phyloP scores from a whole-genome alignment of 805 yeast genomes.

The Huiozyma naganishii region DNA sequence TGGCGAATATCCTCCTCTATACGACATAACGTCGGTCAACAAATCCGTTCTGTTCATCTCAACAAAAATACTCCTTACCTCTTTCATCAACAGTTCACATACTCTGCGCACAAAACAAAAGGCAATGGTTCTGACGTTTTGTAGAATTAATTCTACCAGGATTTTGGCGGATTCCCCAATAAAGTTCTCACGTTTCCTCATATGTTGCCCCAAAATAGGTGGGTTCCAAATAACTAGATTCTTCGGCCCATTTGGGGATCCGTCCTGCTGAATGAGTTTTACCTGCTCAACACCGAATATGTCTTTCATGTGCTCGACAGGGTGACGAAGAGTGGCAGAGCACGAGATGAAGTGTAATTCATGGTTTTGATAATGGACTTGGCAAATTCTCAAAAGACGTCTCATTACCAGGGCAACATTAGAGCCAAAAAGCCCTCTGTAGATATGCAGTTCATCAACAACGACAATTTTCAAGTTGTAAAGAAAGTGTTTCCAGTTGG shows the following conservation, averaged over 20 bases:
- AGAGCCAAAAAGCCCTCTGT: constrained; percentile 85
- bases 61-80: constrained; percentile 48
- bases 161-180: constrained; percentile 69
- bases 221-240: constrained; percentile 79
- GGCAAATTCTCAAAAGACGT: constrained; percentile 52
- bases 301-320: constrained; percentile 57
- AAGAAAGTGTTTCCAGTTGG: constrained; percentile 63
- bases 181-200: constrained; percentile 54
- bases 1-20: constrained; percentile 90
- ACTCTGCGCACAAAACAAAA: constrained; percentile 80
- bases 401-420: constrained; percentile 83
- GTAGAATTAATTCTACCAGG: constrained; percentile 51
- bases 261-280: constrained; percentile 61
- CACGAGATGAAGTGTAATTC: constrained; percentile 67
- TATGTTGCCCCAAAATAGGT: constrained; percentile 48
- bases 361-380: constrained; percentile 30
- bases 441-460: constrained; percentile 78
- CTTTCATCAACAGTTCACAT: constrained; percentile 82
- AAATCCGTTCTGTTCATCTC: constrained; percentile 36
- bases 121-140: constrained; percentile 70
- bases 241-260: constrained; percentile 78
- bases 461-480: constrained; percentile 58
- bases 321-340: constrained; percentile 83
- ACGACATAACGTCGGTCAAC: constrained; percentile 69
- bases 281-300: constrained; percentile 61